Base-by-base conservation (phyloP, 176 grass and related monocot species). In the Triticum dicoccoides region DNA sequence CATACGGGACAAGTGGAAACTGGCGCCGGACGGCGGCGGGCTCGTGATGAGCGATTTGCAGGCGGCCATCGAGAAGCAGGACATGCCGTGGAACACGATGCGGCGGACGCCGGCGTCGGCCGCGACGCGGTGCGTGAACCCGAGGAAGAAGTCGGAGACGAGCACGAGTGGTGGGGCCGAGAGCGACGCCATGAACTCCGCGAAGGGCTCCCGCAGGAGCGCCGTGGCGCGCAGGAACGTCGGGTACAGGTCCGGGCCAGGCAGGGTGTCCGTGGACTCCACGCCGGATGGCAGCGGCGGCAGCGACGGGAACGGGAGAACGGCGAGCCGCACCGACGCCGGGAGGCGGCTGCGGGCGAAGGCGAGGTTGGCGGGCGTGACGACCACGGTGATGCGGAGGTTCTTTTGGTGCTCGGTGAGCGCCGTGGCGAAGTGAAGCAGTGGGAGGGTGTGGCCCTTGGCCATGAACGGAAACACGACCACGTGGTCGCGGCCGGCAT, bases 381-480 rank as follows among this genome's bases (percentile, higher is more conserved):
- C 86, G 79, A 97, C 14, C 3, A 94, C 6, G 21, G 70, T 89
- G 77, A 97, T 64, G 33, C 24, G 80, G 15, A 97, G 86, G 90
- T 35, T 47, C 2, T 12, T 78, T 56, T 94, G 89, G 85, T 83
- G 90, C 12, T 2, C 39, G 3, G 90, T 75, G 69, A 94, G 88
- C 17, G 80, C 79, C 52, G 73, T 78, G 82, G 90, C 81, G 37
- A 97, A 80, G 80, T 94, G 84, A 24, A 97, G 69, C 49, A 97
- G 82, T 2, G 92, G 95, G 73, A 92, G 80, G 27, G 82, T 89
- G 86, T 94, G 95, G 51, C 92, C 87, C 70, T 97, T 94, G 52
- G 95, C 92, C 92, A 94, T 94, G 90, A 97, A 92, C 14, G 95
- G 95, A 62, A 97, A 89, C 73, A 97, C 64, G 39, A 97, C 38